phyloP scores from a whole-genome alignment of 2,329 filamentous ascomycete genomes.

The Calonectria pteridis region DNA sequence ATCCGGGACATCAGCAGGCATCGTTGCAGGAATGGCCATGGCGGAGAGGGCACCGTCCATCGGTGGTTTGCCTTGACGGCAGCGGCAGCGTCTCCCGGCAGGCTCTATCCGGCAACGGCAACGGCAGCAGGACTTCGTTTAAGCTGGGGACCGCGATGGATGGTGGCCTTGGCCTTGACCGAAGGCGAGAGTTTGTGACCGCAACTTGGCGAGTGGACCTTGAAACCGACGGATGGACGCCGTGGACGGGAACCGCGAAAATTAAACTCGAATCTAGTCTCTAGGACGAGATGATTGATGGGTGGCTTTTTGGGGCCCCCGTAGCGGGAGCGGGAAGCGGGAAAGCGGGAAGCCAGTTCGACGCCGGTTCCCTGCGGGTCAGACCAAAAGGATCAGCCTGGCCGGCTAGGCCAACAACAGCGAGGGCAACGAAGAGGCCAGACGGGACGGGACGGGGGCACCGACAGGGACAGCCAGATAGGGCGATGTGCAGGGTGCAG shows the following conservation, averaged over 20 bases:
- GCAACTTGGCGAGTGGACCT: slow-evolving; percentile 20
- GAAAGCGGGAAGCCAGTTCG: slow-evolving; percentile 23
- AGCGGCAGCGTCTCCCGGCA: slow-evolving; percentile 22
- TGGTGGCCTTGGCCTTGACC: slow-evolving; percentile 22
- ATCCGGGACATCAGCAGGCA: slow-evolving; percentile 17
- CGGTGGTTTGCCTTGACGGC: slow-evolving; percentile 20
- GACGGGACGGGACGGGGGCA: slow-evolving; percentile 9
- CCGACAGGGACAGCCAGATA: slow-evolving; percentile 19
- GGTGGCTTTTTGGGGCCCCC: slow-evolving; percentile 29
- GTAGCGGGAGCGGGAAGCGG: slow-evolving; percentile 31
- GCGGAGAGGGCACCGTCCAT: slow-evolving; percentile 18
- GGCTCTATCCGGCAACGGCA: slow-evolving; percentile 15
- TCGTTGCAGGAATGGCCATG: slow-evolving; percentile 23
- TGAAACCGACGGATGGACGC: slow-evolving; percentile 25
- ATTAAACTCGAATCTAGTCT: slow-evolving; percentile 28
- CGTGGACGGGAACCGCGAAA: slow-evolving; percentile 17
- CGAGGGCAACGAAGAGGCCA: slow-evolving; percentile 16
- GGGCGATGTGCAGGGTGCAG: slow-evolving; percentile 22
- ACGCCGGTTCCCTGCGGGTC: slow-evolving; percentile 29
- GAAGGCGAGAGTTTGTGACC: slow-evolving; percentile 10
- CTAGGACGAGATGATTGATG: slow-evolving; percentile 22
- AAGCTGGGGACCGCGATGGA: slow-evolving; percentile 3
- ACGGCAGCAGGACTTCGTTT: background rate
- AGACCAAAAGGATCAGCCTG: slow-evolving; percentile 14
- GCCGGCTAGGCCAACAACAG: background rate